These are phyloP conservation scores for Leishmania braziliensis DNA, from an alignment of 208 protist species.

Conservation along the genomic window DNA sequence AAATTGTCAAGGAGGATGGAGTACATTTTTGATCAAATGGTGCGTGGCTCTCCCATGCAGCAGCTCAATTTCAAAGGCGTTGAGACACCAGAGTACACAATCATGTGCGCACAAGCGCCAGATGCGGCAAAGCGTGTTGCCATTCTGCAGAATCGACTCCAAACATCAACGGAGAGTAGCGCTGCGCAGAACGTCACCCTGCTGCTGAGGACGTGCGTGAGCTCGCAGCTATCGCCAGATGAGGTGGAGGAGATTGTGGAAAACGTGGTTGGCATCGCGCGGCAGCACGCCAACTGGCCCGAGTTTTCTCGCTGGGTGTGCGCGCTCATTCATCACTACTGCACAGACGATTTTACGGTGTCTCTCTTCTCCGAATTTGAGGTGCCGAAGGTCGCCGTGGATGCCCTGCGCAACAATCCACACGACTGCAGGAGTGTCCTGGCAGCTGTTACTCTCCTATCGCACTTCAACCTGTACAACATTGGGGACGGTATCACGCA, in stretches of 20 bases:
- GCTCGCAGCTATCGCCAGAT: conserved; percentile 59
- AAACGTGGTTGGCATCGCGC: conserved; percentile 48
- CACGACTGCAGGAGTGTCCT: conserved; percentile 57
- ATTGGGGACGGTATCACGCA: conserved; percentile 86
- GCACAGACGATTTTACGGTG: conserved; percentile 89
- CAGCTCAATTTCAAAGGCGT: conserved; percentile 36
- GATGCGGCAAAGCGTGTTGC: conserved; percentile 56
- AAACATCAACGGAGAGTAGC: conserved; percentile 74
- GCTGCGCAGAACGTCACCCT: conserved; percentile 67
- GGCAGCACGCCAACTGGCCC: conserved; percentile 70
- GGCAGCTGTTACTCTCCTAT: conserved; percentile 67
- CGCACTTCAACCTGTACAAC: conserved; percentile 88
- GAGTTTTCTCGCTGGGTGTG: conserved; percentile 80
- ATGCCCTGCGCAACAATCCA: conserved; percentile 55
- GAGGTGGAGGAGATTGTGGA: conserved; percentile 83
- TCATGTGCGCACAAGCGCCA: conserved; percentile 77
- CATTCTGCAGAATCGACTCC: conserved; percentile 63
- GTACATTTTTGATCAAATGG: conserved; percentile 65
- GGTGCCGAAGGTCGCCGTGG: conserved; percentile 69
- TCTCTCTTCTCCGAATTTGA: conserved; percentile 88
- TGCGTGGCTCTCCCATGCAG: conserved; percentile 65
- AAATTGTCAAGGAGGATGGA: conserved; percentile 39
- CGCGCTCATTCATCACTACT: conserved; percentile 89
- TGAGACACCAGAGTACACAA: conserved; percentile 74
- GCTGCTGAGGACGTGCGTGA: conserved; percentile 77